These are phyloP conservation scores for Daldinia sp. DNA, from an alignment of 2,329 filamentous ascomycete genomes.

Conservation along the genomic window DNA sequence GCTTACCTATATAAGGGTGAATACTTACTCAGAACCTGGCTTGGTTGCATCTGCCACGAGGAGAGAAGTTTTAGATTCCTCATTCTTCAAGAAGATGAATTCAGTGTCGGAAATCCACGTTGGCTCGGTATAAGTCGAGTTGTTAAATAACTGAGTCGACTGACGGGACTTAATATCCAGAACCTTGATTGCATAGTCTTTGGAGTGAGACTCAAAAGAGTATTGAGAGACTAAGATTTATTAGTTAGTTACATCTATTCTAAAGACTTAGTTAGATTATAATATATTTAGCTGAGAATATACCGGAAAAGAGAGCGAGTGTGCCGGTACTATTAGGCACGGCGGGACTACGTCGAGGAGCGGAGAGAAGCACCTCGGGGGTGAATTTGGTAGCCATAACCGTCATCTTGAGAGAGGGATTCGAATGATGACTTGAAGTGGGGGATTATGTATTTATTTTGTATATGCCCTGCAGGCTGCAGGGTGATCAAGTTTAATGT, in stretches of 20 bases:
- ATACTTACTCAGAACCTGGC: conserved; percentile 56
- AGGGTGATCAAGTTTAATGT: not conserved
- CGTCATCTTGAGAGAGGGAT: conserved; percentile 67
- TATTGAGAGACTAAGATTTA: conserved; percentile 73
- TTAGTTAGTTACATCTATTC: conserved; percentile 54
- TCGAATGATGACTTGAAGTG: not conserved
- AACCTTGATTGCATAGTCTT: conserved; percentile 75
- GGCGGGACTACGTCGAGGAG: conserved; percentile 77
- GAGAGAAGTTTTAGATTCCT: conserved; percentile 61
- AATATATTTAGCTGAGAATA: conserved; percentile 33
- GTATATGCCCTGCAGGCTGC: conserved; percentile 1
- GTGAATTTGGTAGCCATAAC: conserved; percentile 78
- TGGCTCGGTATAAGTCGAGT: conserved; percentile 75
- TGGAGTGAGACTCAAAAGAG: conserved; percentile 80
- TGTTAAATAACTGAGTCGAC: conserved; percentile 73
- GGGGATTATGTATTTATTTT: conserved; percentile 5
- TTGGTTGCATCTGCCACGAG: conserved; percentile 56
- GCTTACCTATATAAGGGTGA: not conserved
- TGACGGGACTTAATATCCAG: conserved; percentile 76
- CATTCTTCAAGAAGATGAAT: conserved; percentile 66
- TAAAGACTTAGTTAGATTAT: not conserved
- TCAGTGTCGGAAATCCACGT: conserved; percentile 80
- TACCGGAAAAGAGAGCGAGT: conserved; percentile 72
- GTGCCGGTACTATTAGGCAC: conserved; percentile 76
- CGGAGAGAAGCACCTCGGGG: conserved; percentile 80